Base-by-base conservation (phyloP, 257 asterid genomes). In the Verbena officinalis region DNA sequence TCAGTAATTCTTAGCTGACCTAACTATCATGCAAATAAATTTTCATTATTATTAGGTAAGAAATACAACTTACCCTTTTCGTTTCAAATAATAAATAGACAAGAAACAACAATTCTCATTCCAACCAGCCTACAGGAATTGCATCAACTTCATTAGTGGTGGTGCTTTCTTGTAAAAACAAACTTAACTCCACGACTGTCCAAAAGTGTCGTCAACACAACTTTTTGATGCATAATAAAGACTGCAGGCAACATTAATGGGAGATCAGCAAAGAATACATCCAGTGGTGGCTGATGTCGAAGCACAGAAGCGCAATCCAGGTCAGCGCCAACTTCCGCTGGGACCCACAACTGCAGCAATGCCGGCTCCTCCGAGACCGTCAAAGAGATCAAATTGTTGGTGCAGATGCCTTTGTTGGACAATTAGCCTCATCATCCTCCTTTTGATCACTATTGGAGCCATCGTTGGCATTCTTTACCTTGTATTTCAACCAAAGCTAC, bases 331-430 rank as follows among this genome's bases (percentile, higher is more conserved):
- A 21, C 69, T 68, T 21, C 86, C 77, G 50, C 11, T 68, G 16
- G 69, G 48, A 31, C 77, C 16, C 44, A 50, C 72, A 2, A 34
- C 48, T 62, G 73, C 84, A 16, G 62, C 24, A 8, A 34, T 59
- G 71, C 70, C 74, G 10, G 81, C 75, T 16, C 62, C 68, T 3
- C 14, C 48, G 45, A 64, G 15, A 2, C 77, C 63, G 43, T 73
- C 69, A 42, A 78, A 74, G 80, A 69, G 64, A 61, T 33, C 73
- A 53, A 74, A 64, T 65, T 73, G 91, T 50, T 75, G 75, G 74
- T 83, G 91, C 89, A 90, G 65, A 74, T 90, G 90, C 81, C 55
- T 87, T n/a, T 87, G 95, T 62, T 87, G 95, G 95, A 85, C 97
- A 36, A 16, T 90, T 21, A 49, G 81, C 70, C 73, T 91, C 64